A percentile compares a stretch with the other conserved stretches of the same genome.
Conservation (phyloP, 2,329 filamentous ascomycete species). For the Phaeosphaeriaceae sp. region DNA sequence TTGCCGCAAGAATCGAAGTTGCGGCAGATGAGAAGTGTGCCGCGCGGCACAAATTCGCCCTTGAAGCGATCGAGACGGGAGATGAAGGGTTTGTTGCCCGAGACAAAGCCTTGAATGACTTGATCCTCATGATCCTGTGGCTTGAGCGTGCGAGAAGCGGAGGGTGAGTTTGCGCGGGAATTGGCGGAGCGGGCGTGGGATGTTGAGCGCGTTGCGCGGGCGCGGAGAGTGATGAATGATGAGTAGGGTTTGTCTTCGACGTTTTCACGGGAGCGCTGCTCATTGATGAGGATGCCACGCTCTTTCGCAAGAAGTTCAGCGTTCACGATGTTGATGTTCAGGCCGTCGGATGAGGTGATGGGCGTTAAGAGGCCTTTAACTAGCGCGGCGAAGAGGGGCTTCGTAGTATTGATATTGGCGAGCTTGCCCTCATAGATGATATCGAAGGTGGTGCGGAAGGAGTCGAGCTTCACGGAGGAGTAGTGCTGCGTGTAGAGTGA, state of each 20-base stretch:
- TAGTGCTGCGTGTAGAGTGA: slow-evolving; percentile 81
- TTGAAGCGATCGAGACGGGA: slow-evolving; percentile 76
- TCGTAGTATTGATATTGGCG: slow-evolving; percentile 74
- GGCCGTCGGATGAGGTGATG: slow-evolving; percentile 71
- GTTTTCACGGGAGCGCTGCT: slow-evolving; percentile 70
- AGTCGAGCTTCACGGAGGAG: slow-evolving; percentile 48
- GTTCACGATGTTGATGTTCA: slow-evolving; percentile 84
- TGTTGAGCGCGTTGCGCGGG: slow-evolving; percentile 53
- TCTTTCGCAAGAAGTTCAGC: slow-evolving; percentile 77
- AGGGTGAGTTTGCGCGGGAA: slow-evolving; percentile 38
- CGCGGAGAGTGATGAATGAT: slow-evolving; percentile 74
- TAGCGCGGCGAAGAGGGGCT: slow-evolving; percentile 79
- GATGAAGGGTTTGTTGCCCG: slow-evolving; percentile 71
- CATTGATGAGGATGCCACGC: slow-evolving; percentile 79
- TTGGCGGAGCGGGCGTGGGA: slow-evolving; percentile 33
- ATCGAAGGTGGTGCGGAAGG: slow-evolving; percentile 74
- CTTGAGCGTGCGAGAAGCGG: slow-evolving; percentile 23
- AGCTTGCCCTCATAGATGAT: slow-evolving; percentile 80
- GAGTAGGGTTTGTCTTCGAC: slow-evolving; percentile 70
- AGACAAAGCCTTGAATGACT: slow-evolving; percentile 72
- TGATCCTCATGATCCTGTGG: slow-evolving; percentile 51
- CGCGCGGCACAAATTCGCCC: slow-evolving; percentile 76
- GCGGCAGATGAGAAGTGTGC: slow-evolving; percentile 77
- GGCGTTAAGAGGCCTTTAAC: slow-evolving; percentile 77
- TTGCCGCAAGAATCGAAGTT: slow-evolving; percentile 85